Percentiles rank a stretch among this genome's conserved stretches.
phyloP scores from a whole-genome alignment of 2,329 filamentous ascomycete species.

The Lecanoromycetidae sp. region DNA sequence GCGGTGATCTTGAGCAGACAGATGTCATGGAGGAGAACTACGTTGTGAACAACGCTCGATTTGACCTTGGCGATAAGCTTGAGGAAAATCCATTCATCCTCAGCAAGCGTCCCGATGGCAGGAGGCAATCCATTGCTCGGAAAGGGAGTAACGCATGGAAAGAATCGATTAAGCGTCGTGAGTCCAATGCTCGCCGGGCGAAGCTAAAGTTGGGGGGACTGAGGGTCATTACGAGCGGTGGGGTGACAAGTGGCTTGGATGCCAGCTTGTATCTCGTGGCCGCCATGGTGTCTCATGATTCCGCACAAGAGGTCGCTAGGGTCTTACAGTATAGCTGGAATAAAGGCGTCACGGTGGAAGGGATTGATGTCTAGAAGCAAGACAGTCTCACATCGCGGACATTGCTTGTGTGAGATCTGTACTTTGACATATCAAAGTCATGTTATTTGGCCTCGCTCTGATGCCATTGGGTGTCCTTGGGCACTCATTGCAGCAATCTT shows the following conservation, averaged over 20 bases:
- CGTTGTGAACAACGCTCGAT: conserved; percentile 83
- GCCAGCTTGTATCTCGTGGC: conserved; percentile 75
- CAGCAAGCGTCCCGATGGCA: conserved; percentile 55
- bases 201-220: conserved; percentile 58
- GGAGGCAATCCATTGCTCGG: conserved; percentile 50
- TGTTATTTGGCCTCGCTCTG: no score
- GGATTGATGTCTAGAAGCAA: conserved; percentile 61
- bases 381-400: no score
- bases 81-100: conserved; percentile 77
- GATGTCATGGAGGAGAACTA: conserved; percentile 73
- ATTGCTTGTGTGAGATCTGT: no score
- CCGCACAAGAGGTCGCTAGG: conserved; percentile 62
- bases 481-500: no score
- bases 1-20: conserved; percentile 61
- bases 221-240: conserved; percentile 68
- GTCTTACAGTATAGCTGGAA: conserved; percentile 72
- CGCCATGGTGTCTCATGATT: conserved; percentile 65
- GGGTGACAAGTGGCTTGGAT: conserved; percentile 68
- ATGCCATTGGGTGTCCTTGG: no score
- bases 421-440: no score
- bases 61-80: conserved; percentile 64
- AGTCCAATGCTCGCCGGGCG: conserved; percentile 67
- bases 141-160: conserved; percentile 79
- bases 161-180: conserved; percentile 59
- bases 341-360: conserved; percentile 74